Percentiles rank a stretch among this genome's conserved stretches.
Evolutionary conservation across 495 filamentous ascomycete species (phyloP).

Genomic region (Daldinia bambusicola): DNA sequence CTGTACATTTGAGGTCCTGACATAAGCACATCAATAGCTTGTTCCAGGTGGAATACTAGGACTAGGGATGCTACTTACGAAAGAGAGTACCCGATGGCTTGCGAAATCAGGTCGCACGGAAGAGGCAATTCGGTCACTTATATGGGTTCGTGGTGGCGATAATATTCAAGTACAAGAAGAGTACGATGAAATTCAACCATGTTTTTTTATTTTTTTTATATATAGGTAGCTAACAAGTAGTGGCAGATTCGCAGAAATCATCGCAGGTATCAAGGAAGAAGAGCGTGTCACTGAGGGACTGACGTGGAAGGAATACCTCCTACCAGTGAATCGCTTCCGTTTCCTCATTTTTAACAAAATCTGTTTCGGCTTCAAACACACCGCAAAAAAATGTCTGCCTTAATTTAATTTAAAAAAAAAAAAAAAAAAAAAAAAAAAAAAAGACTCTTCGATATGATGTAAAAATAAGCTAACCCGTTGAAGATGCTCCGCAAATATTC

Average conservation of each 20-base stretch:
- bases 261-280: slow-evolving; percentile 57
- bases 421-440: too few relatives aligned
- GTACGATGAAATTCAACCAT: neutral
- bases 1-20: neutral
- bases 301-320: slow-evolving; percentile 56
- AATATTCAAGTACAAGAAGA: slow-evolving; percentile 54
- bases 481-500: slow-evolving; percentile 59
- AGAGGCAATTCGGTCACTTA: slow-evolving; percentile 56
- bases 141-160: slow-evolving; percentile 59
- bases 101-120: slow-evolving; percentile 58
- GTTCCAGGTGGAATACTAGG: slow-evolving; percentile 55
- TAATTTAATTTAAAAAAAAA: too few relatives aligned
- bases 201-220: too few relatives aligned
- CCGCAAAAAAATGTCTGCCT: too few relatives aligned
- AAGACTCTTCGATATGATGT: neutral
- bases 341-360: too few relatives aligned
- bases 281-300: slow-evolving; percentile 56
- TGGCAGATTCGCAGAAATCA: slow-evolving; percentile 55
- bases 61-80: slow-evolving; percentile 57
- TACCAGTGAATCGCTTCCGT: slow-evolving; percentile 58
- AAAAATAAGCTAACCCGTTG: slow-evolving; percentile 17
- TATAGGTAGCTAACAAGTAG: slow-evolving; percentile 10
- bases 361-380: too few relatives aligned
- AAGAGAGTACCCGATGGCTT: slow-evolving; percentile 60
- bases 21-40: slow-evolving; percentile 30